Base-by-base conservation (phyloP, 768 basidiomycete genomes). In the Lentinula raphanica region DNA sequence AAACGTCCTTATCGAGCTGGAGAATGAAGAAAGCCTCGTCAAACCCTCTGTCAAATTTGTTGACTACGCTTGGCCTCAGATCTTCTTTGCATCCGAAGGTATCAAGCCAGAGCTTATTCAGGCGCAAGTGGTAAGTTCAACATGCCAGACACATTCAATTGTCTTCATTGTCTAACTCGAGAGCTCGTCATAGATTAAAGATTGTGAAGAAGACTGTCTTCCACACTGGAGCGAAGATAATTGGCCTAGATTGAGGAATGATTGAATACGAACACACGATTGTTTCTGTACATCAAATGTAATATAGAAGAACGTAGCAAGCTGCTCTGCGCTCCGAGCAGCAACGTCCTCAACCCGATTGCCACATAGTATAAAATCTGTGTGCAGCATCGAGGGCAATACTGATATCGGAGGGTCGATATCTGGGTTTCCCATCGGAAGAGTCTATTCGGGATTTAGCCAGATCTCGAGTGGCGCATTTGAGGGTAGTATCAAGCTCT, bases 361-460 rank as follows among this genome's bases (percentile, higher is more conserved):
- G n/a, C n/a, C n/a, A n/a, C n/a, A n/a, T n/a, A n/a, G n/a, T n/a
- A n/a, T n/a, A n/a, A n/a, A n/a, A n/a, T n/a, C n/a, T n/a, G n/a
- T 50, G 49, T 17, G 49, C 27, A 23, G 27, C 32, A 21, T 50
- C 49, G n/a, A 50, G 32, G 5, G 49, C 27, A 5, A 29, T 3
- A 15, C n/a, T 50, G 23, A 29, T 50, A 6, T 50, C 49, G 11
- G 49, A 31, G 5, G 49, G 32, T 9, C 12, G 19, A 29, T 17
- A 50, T 1, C 15, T 31, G 28, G 69, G 19, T 67, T 68, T 15
- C 67, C 67, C n/a, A n/a, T n/a, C 9, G 53, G 70, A 21, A 58
- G 71, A 32, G 67, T 71, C 32, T 72, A 67, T 23, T 66, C 71
- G n/a, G 53, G 69, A 29, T 9, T 62, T 11, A 70, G 71, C 32